phyloP scores from a whole-genome alignment of 1,284 basidiomycete genomes.

The Retiboletus flavoniger region DNA sequence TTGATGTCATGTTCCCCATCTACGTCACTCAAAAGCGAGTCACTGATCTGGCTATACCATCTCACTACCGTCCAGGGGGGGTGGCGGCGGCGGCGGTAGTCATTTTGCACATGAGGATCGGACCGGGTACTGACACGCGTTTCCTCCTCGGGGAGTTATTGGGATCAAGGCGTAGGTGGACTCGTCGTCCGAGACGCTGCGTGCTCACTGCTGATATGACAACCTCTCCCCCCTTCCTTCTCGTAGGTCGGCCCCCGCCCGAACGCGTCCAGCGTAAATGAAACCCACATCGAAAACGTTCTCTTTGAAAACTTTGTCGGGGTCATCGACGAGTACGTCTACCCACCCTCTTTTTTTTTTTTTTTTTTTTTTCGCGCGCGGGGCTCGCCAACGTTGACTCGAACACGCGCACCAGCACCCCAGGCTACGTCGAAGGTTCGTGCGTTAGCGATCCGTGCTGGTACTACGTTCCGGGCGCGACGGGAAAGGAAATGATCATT shows the following conservation, averaged over 20 bases:
- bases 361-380: neutral
- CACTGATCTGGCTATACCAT: neutral
- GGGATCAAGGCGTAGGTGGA: constrained; percentile 53
- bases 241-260: constrained; percentile 46
- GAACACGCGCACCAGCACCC: constrained; percentile 35
- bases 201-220: neutral
- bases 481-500: constrained; percentile 58
- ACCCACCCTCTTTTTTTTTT: too few relatives aligned
- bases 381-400: neutral
- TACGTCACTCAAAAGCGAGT: constrained; percentile 63
- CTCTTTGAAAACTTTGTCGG: constrained; percentile 55
- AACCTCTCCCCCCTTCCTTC: neutral
- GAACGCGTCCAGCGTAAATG: constrained; percentile 45
- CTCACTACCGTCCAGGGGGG: neutral
- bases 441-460: constrained; percentile 58
- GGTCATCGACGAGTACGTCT: constrained; percentile 50
- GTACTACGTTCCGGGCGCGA: constrained; percentile 53
- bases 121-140: neutral
- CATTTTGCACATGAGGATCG: too few relatives aligned
- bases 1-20: constrained; percentile 57
- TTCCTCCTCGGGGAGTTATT: constrained; percentile 43
- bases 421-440: constrained; percentile 52
- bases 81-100: neutral
- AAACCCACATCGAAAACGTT: constrained; percentile 57
- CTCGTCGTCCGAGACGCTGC: neutral